A percentile compares a stretch with the other conserved stretches of the same genome.
phyloP scores from a whole-genome alignment of 306 rosid species.

The Cucurbita maxima region DNA sequence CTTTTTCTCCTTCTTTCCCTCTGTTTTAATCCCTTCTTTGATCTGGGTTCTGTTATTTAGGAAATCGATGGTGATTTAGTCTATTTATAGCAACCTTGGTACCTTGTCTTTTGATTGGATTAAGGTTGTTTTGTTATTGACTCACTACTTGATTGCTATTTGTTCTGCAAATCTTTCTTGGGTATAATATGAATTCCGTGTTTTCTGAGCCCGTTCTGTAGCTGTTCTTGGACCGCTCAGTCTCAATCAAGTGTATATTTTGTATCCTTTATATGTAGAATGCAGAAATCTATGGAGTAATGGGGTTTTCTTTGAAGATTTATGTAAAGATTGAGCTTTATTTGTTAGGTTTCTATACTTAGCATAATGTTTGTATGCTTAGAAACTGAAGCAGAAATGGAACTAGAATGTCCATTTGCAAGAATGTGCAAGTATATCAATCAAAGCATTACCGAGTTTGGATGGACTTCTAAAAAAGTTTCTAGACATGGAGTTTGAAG shows the following conservation, averaged over 20 bases:
- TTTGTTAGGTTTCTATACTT: background rate
- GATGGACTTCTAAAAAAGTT: background rate
- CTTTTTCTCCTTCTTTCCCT: background rate
- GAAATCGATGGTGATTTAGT: background rate
- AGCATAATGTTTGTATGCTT: background rate
- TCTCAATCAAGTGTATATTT: background rate
- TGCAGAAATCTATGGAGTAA: background rate
- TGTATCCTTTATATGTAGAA: background rate
- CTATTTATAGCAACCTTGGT: background rate
- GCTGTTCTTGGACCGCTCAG: background rate
- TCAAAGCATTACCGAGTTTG: background rate
- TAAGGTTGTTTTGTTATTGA: background rate
- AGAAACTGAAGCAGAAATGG: background rate
- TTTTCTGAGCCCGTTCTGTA: background rate
- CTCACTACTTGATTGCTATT: background rate
- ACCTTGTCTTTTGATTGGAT: background rate
- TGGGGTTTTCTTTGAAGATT: background rate
- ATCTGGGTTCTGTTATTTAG: background rate
- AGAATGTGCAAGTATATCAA: background rate
- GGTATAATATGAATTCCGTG: background rate
- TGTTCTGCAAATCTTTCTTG: background rate
- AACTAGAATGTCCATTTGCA: background rate
- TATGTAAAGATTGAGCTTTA: background rate
- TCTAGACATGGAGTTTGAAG: background rate
- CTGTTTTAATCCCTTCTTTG: background rate